A percentile compares a stretch with the other conserved stretches of the same genome.
Evolutionary conservation across 2,329 filamentous ascomycete species (phyloP).

Genomic region (Venturia nashicola): DNA sequence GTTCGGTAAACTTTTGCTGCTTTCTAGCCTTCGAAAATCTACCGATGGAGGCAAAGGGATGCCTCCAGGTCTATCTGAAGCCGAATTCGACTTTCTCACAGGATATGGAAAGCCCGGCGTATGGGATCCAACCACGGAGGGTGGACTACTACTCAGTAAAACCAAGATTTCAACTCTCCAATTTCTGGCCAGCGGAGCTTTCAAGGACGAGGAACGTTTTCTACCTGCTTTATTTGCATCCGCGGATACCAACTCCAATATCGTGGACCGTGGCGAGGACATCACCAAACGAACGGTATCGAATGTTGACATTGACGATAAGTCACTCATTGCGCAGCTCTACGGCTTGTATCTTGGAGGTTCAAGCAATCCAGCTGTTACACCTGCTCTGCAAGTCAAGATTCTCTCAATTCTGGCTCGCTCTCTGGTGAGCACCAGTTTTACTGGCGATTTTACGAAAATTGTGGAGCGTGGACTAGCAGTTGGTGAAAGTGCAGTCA

Average conservation of each 20-base stretch:
- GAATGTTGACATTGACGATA: slow-evolving; percentile 60
- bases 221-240: slow-evolving; percentile 74
- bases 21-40: slow-evolving; percentile 32
- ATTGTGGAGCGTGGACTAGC: neutral
- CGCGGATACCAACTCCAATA: slow-evolving; percentile 66
- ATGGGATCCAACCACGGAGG: slow-evolving; percentile 48
- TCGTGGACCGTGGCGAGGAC: slow-evolving; percentile 79
- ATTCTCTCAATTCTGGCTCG: slow-evolving; percentile 41
- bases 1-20: slow-evolving; percentile 65
- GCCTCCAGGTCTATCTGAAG: slow-evolving; percentile 49
- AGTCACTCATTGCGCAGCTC: slow-evolving; percentile 48
- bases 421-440: slow-evolving; percentile 1
- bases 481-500: neutral
- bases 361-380: slow-evolving; percentile 25
- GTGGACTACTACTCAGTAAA: slow-evolving; percentile 55
- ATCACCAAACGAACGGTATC: slow-evolving; percentile 66
- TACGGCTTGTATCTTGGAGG: slow-evolving; percentile 64
- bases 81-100: slow-evolving; percentile 58
- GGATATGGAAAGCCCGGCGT: slow-evolving; percentile 54
- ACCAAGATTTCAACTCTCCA: slow-evolving; percentile 57
- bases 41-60: slow-evolving; percentile 29
- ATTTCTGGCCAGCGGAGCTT: slow-evolving; percentile 74
- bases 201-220: slow-evolving; percentile 72
- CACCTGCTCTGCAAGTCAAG: slow-evolving; percentile 54
- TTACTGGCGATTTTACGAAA: neutral